phyloP scores from a whole-genome alignment of 345 rosid species.

The Eucalyptus paniculata region DNA sequence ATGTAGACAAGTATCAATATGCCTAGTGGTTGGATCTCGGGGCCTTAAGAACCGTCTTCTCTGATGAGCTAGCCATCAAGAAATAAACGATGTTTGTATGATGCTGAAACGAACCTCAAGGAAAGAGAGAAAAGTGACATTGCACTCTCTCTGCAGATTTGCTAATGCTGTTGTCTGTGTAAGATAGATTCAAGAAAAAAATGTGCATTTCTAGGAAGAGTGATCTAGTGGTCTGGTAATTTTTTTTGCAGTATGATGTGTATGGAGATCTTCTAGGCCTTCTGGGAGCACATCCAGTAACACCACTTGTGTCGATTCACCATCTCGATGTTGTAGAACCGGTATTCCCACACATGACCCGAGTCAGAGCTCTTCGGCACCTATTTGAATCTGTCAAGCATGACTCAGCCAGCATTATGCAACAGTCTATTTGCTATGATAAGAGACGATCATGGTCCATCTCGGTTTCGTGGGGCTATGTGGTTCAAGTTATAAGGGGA shows the following conservation, averaged over 20 bases:
- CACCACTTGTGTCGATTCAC: conserved; percentile 67
- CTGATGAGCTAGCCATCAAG: background rate
- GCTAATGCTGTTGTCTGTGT: background rate
- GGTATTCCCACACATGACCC: conserved; percentile 44
- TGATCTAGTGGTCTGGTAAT: background rate
- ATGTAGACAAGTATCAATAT: background rate
- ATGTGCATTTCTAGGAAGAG: background rate
- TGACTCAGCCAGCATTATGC: conserved; percentile 70
- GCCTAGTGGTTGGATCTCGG: background rate
- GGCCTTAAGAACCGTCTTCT: background rate
- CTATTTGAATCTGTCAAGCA: conserved; percentile 38
- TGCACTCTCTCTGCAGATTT: background rate
- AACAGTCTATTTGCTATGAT: conserved; percentile 80
- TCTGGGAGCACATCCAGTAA: conserved; percentile 62
- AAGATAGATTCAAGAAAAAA: background rate
- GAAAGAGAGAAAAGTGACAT: background rate
- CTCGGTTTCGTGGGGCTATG: conserved; percentile 79
- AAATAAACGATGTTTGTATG: background rate
- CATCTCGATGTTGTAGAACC: conserved; percentile 79
- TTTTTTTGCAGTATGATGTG: conserved; percentile 10
- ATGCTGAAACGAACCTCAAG: background rate
- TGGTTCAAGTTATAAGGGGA: conserved; percentile 61
- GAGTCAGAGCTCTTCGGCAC: conserved; percentile 37
- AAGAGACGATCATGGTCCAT: conserved; percentile 51
- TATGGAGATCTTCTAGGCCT: conserved; percentile 67